These are phyloP conservation scores for Rhodamnia argentea DNA, from an alignment of 345 rosid genomes.

Conservation along the genomic window DNA sequence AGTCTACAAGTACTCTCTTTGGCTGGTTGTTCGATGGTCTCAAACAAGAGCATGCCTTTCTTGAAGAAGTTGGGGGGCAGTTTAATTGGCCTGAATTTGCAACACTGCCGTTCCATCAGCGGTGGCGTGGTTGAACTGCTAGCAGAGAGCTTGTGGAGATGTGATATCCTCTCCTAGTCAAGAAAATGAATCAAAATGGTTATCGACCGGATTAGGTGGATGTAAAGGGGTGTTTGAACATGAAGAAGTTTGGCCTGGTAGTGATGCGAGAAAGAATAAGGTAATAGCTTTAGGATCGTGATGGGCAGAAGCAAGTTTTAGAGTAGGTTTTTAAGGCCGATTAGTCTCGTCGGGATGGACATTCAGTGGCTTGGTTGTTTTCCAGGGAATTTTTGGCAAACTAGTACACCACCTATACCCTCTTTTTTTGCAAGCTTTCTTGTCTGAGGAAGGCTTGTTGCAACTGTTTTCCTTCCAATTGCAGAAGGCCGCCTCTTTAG, in stretches of 20 bases:
- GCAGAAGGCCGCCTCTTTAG: constrained; percentile 11
- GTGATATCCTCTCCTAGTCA: constrained; percentile 50
- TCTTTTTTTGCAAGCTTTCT: constrained; percentile 43
- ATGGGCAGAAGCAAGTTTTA: constrained; percentile 19
- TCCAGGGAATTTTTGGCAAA: constrained; percentile 27
- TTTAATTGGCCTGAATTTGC: constrained; percentile 55
- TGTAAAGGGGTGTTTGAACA: neutral
- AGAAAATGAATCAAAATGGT: neutral
- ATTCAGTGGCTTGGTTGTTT: constrained; percentile 27
- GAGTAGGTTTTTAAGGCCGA: constrained; percentile 12
- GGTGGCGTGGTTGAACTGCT: constrained; percentile 29
- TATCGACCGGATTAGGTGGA: neutral
- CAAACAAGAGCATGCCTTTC: constrained; percentile 35
- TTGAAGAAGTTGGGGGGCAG: constrained; percentile 37
- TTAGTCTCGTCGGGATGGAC: neutral
- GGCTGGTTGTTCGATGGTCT: constrained; percentile 44
- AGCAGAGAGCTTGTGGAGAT: constrained; percentile 50
- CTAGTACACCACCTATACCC: neutral
- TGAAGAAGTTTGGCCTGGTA: neutral
- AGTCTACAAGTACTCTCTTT: constrained; percentile 47
- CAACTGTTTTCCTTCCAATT: constrained; percentile 10
- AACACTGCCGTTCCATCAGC: constrained; percentile 55
- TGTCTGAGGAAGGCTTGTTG: constrained; percentile 30
- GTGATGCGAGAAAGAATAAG: neutral
- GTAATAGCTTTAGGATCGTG: neutral